Conservation (phyloP, 2,329 filamentous ascomycete genomes). For the Colletotrichum camelliae region DNA sequence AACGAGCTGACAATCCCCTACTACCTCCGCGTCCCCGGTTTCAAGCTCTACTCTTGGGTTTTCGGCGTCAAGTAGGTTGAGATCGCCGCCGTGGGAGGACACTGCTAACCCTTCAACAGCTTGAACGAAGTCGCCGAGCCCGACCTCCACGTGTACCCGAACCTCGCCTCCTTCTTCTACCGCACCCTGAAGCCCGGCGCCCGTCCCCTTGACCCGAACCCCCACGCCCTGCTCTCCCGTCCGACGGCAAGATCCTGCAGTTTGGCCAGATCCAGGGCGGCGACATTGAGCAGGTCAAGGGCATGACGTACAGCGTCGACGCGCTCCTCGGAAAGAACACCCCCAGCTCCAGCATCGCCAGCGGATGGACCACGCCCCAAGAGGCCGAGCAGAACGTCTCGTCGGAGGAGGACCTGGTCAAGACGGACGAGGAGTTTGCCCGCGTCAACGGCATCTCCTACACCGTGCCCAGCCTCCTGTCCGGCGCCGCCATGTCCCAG, state of each 20-base stretch:
- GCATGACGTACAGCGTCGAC: slow-evolving; percentile 96
- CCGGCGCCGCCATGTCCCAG: slow-evolving; percentile 62
- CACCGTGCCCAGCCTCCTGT: slow-evolving; percentile 85
- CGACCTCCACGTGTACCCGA: slow-evolving; percentile 88
- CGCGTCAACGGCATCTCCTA: slow-evolving; percentile 95
- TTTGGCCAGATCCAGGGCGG: slow-evolving; percentile 91
- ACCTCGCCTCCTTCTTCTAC: slow-evolving; percentile 97
- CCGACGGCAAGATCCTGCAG: slow-evolving; percentile 90
- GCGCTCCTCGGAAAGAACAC: slow-evolving; percentile 79
- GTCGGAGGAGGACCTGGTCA: slow-evolving; percentile 70
- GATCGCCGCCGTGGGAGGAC: background rate
- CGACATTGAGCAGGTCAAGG: slow-evolving; percentile 98
- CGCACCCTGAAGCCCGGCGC: slow-evolving; percentile 88
- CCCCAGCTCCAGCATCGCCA: slow-evolving; percentile 59
- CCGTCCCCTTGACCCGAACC: slow-evolving; percentile 82
- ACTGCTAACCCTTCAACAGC: slow-evolving; percentile 46
- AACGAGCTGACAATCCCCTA: slow-evolving; percentile 90
- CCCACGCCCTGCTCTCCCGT: slow-evolving; percentile 84
- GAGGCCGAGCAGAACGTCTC: slow-evolving; percentile 35
- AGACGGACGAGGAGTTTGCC: slow-evolving; percentile 90
- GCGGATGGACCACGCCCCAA: slow-evolving; percentile 32
- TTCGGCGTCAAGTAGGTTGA: slow-evolving; percentile 79
- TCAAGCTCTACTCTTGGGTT: slow-evolving; percentile 87
- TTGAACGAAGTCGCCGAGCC: slow-evolving; percentile 86
- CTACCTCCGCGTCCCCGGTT: slow-evolving; percentile 85